Base-by-base conservation (phyloP, 495 filamentous ascomycete genomes). In the Glarea lozoyensis region DNA sequence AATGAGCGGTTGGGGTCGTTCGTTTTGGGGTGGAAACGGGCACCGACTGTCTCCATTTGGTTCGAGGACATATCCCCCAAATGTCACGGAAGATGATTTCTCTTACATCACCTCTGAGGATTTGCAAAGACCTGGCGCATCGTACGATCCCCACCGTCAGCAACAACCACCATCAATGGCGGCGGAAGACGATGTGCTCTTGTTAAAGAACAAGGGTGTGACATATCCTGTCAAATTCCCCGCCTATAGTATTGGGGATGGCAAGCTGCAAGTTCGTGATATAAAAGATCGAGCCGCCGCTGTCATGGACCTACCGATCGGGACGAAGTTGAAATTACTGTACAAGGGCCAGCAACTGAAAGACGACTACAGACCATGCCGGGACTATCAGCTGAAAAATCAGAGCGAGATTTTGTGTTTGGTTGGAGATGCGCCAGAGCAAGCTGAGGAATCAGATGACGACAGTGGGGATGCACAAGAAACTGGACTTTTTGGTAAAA, bases 271-370 rank as follows among this genome's bases (percentile, higher is more conserved):
- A 13, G 77, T 93, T 27, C 64, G 73, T 36, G 78, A 82, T 40
- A 65, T 94, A 24, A 68, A 80, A 19, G 66, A 75, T 23, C 72
- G 74, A 4, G 84, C 80, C 9, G 81, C 77, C 16, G 63, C 76
- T 42, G 68, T 81, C 42, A 69, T 82, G 49, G 72, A 74, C 19
- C 65, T 83, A 11, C 62, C 67, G 5, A 70, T 80, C 44, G 68
- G 75, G n/a, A 66, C 74, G 32, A 61, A 73, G 6, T 61, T 95
- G 49, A 82, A 79, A 52, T 60, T 95, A 56, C 71, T 88, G 36
- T 93, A 90, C 69, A 90, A 89, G 59, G 88, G 88, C 9, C 79
- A 78, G 45, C 70, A 80, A 13, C 60, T 95, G 29, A 82, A 80
- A 55, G 76, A 88, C 46, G 70, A 80, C 50, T 50, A 65, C 6